Evolutionary conservation across 2,329 filamentous ascomycete genomes (phyloP).

Genomic region (Hypoxylon sp.): DNA sequence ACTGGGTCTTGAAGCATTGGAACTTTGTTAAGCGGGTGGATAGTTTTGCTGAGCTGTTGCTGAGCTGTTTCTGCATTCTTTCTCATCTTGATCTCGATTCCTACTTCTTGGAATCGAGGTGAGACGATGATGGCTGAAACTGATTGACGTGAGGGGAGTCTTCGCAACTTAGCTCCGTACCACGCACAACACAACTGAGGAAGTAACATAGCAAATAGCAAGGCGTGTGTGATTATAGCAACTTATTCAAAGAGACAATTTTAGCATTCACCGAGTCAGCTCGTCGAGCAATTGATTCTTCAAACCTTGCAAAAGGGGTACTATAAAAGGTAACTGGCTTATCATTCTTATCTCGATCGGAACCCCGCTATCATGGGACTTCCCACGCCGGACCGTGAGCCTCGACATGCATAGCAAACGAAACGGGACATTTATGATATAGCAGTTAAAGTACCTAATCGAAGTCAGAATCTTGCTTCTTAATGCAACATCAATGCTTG

Average conservation of each 20-base stretch:
- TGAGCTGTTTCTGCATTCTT: constrained; percentile 1
- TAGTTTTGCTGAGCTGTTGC: background rate
- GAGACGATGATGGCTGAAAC: background rate
- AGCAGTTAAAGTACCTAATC: background rate
- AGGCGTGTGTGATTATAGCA: constrained; percentile 3
- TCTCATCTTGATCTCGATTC: background rate
- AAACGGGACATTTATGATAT: background rate
- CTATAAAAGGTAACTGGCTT: constrained; percentile 1
- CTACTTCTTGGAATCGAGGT: background rate
- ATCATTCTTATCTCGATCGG: constrained; percentile 19
- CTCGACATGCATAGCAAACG: background rate
- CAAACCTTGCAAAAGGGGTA: background rate
- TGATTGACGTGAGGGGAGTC: background rate
- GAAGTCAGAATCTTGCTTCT: background rate
- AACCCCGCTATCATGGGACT: constrained; percentile 14
- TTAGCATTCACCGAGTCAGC: background rate
- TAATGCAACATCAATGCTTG: background rate
- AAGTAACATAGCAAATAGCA: constrained; percentile 11
- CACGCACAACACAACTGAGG: constrained; percentile 8
- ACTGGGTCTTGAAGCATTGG: background rate
- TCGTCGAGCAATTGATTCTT: background rate
- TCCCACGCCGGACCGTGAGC: background rate
- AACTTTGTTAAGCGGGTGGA: background rate
- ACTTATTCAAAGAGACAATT: background rate
- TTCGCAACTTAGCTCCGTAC: background rate